These are phyloP conservation scores for Globisporangium echinulatum DNA, from an alignment of 352 stramenopile genomes.

Conservation along the genomic window DNA sequence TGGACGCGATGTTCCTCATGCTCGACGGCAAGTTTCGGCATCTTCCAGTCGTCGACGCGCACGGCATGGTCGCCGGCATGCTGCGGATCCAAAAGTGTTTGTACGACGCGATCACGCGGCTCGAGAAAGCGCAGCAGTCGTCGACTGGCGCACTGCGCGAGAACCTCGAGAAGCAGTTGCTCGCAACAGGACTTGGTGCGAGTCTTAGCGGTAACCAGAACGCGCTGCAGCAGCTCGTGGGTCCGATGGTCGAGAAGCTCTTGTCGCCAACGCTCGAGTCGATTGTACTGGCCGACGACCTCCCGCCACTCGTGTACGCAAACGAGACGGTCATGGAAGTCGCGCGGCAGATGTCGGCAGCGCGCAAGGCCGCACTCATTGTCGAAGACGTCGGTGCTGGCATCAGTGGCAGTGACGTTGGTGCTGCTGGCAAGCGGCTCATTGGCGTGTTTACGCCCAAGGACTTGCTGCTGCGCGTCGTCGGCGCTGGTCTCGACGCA, in stretches of 20 bases:
- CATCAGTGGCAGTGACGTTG: conserved; percentile 2
- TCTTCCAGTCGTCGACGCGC: conserved; percentile 91
- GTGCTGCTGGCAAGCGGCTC: conserved; percentile 62
- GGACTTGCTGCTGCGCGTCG: conserved; percentile 94
- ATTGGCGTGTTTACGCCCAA: conserved; percentile 98
- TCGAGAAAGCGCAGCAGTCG: conserved; percentile 89
- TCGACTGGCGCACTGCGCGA: conserved; percentile 66
- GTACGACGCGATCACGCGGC: conserved; percentile 96
- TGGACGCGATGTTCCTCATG: conserved; percentile 91
- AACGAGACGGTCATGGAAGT: conserved; percentile 83
- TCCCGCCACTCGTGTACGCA: conserved; percentile 70
- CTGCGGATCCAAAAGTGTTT: conserved; percentile 98
- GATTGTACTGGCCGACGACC: conserved; percentile 71
- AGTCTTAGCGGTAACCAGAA: conserved; percentile 53
- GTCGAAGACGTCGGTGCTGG: conserved; percentile 57
- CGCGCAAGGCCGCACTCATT: conserved; percentile 74
- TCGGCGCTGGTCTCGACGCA: conserved; percentile 89
- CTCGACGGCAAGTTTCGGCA: conserved; percentile 93
- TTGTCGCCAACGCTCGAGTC: conserved; percentile 77
- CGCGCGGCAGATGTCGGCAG: conserved; percentile 78
- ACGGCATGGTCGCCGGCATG: conserved; percentile 91
- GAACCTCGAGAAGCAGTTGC: conserved; percentile 72
- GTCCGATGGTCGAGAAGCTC: conserved; percentile 83
- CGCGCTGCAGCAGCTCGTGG: conserved; percentile 66
- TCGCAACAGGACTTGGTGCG: conserved; percentile 39